These are phyloP conservation scores for Francoa sonchifolia DNA, from an alignment of 441 rosid genomes.

Conservation along the genomic window DNA sequence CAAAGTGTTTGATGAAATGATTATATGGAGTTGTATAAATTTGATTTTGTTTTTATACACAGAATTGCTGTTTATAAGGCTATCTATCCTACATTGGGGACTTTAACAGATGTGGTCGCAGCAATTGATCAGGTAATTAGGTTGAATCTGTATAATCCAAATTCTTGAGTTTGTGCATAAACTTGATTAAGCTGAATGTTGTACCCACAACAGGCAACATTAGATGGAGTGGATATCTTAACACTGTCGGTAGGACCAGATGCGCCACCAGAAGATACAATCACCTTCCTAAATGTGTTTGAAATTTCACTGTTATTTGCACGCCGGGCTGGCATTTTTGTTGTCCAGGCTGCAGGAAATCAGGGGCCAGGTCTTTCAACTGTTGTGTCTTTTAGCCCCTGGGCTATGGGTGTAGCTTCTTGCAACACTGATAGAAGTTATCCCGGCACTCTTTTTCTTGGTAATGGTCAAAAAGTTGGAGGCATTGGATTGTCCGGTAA, in stretches of 20 bases:
- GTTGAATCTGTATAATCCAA: no score
- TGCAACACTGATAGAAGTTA: slow-evolving; percentile 42
- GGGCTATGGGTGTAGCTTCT: slow-evolving; percentile 40
- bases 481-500: slow-evolving; percentile 52
- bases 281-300: slow-evolving; percentile 37
- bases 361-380: slow-evolving; percentile 44
- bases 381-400: slow-evolving; percentile 51
- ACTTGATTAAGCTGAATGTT: no score
- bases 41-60: slow-evolving; percentile 1
- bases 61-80: slow-evolving; percentile 62
- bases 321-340: slow-evolving; percentile 48
- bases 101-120: slow-evolving; percentile 52
- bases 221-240: slow-evolving; percentile 51
- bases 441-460: slow-evolving; percentile 34
- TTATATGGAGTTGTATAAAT: neutral
- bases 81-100: slow-evolving; percentile 39
- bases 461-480: slow-evolving; percentile 28
- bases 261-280: slow-evolving; percentile 36
- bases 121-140: slow-evolving; percentile 68
- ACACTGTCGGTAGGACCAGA: slow-evolving; percentile 40
- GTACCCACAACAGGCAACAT: slow-evolving; percentile 26
- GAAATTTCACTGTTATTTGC: slow-evolving; percentile 40
- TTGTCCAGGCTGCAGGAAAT: slow-evolving; percentile 60
- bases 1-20: no score
- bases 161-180: no score